Conservation (phyloP, 2,329 filamentous ascomycete species). For the Fusarium mangiferae region DNA sequence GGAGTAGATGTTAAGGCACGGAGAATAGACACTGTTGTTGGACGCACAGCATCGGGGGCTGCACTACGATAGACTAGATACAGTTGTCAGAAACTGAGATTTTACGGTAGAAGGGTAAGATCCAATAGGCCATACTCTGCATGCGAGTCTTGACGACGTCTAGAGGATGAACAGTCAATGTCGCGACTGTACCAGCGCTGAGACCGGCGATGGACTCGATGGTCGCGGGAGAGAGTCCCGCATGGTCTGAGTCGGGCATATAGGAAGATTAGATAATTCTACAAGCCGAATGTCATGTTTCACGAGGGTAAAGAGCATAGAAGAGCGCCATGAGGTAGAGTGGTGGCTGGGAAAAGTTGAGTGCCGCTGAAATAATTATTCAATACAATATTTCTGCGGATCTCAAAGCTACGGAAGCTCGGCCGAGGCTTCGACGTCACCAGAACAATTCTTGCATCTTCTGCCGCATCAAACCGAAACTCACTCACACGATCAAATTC, state of each 20-base stretch:
- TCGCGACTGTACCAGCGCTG: constrained; percentile 86
- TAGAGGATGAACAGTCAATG: constrained; percentile 88
- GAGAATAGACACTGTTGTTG: constrained; percentile 64
- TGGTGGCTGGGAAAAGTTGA: not conserved
- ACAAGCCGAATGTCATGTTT: constrained; percentile 41
- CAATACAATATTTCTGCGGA: constrained; percentile 30
- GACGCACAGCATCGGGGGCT: constrained; percentile 50
- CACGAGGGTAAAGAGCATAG: not conserved
- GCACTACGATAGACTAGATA: constrained; percentile 62
- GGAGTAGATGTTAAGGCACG: constrained; percentile 61
- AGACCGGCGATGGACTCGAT: constrained; percentile 92
- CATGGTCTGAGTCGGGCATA: constrained; percentile 62
- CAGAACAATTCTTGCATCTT: constrained; percentile 3
- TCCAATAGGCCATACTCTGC: constrained; percentile 70
- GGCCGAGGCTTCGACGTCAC: constrained; percentile 35
- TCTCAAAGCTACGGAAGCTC: constrained; percentile 18
- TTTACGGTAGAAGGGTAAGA: not conserved
- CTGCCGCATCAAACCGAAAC: constrained; percentile 22
- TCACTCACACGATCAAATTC: not conserved
- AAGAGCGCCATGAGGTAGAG: not conserved
- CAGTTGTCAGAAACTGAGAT: not conserved
- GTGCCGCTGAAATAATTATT: constrained; percentile 22
- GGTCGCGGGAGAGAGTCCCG: constrained; percentile 76
- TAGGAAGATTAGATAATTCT: constrained; percentile 32
- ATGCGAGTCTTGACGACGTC: constrained; percentile 97